Conservation (phyloP, 352 stramenopile genomes). For the Globisporangium rhizosaccharum region DNA sequence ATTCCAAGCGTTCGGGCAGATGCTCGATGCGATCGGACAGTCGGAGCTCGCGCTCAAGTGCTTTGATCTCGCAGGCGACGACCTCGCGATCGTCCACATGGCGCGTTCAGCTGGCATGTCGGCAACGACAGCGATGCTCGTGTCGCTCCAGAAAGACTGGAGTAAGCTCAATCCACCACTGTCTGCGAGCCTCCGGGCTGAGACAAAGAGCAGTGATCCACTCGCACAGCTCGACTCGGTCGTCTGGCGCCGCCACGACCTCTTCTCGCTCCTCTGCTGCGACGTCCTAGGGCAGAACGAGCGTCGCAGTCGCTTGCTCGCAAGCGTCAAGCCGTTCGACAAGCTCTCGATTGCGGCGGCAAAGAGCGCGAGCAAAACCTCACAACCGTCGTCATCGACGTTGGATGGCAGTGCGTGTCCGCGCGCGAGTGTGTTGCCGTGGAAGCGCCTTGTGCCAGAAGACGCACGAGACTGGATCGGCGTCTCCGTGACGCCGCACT, state of each 20-base stretch:
- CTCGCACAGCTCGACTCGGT: constrained; percentile 11
- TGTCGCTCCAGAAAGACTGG: constrained; percentile 49
- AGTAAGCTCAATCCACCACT: constrained; percentile 46
- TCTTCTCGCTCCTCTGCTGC: constrained; percentile 62
- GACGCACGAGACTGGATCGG: constrained; percentile 66
- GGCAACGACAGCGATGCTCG: constrained; percentile 20
- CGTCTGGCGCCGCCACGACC: constrained; percentile 33
- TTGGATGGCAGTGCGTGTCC: neutral
- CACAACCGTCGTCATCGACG: neutral
- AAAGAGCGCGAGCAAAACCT: constrained; percentile 5
- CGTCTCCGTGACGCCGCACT: constrained; percentile 28
- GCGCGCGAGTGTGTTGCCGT: constrained; percentile 41
- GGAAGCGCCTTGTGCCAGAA: constrained; percentile 64
- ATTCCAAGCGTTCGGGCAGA: constrained; percentile 34
- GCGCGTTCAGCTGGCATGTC: constrained; percentile 20
- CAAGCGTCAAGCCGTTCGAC: constrained; percentile 41
- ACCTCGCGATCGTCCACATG: constrained; percentile 53
- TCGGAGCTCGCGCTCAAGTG: constrained; percentile 48
- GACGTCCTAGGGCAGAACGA: constrained; percentile 51
- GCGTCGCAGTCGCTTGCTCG: constrained; percentile 59
- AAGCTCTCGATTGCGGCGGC: constrained; percentile 27
- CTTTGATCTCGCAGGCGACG: constrained; percentile 66
- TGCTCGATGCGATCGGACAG: constrained; percentile 54
- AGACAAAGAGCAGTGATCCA: neutral
- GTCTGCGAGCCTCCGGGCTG: constrained; percentile 31